Base-by-base conservation (phyloP, 352 stramenopile species). In the Phytophthora citrophthora region DNA sequence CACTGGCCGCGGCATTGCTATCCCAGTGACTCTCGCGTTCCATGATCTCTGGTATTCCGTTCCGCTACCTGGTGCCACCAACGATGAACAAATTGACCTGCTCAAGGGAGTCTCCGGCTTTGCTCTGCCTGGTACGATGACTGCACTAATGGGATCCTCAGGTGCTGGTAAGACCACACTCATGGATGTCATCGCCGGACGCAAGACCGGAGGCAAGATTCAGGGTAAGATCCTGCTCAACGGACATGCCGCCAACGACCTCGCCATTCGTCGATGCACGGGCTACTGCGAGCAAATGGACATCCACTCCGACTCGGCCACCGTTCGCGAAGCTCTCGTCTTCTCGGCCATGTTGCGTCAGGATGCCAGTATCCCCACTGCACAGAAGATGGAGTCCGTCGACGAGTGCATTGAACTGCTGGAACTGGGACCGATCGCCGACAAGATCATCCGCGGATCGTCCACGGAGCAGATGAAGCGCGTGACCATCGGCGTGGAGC, bases 291-390 rank as follows among this genome's bases (percentile, higher is more conserved):
- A 45, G 12, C 34, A 41, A 7, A 41, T 41, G 34, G 34, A 41
- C 34, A 41, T 41, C 34, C 34, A 41, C 34, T 57, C 39, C 4
- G 48, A 66, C 24, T 70, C 63, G 1, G 64, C 64, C 1, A 97
- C 91, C 1, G 81, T 94, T 4, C 77, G 90, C 16, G 93, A 98
- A 57, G 84, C 89, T 7, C 86, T 98, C 32, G 54, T 70, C 7
- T 98, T 98, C 60, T 92, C 79, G 38, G 89, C 93, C 3, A 83
- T 86, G 46, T 58, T 98, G 23, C 73, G 90, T 39, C 69, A 78
- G 26, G 70, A 71, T 16, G 59, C 62, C 41, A 72, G 49, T 29
- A 51, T 81, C 10, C 52, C 72, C 3, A 69, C 62, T 3, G 52
- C 52, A 3, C 56, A 75, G 36, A 80, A 80, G 57, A 57, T 70